phyloP scores from a whole-genome alignment of 257 asterid genomes.

The Ilex asprella region DNA sequence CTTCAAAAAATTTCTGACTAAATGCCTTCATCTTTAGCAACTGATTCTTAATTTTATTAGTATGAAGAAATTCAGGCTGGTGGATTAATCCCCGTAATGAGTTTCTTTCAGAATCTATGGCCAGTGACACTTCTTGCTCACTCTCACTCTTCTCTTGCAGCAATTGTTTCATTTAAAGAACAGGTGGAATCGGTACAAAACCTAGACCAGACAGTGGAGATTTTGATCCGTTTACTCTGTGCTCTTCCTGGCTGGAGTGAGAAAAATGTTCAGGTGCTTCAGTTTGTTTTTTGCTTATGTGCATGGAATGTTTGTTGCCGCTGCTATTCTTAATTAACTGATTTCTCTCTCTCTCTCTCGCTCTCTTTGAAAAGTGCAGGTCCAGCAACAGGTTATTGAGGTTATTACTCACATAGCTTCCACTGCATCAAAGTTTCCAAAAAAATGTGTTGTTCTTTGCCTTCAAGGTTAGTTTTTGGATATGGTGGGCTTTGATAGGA shows the following conservation, averaged over 20 bases:
- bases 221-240: slow-evolving; percentile 83
- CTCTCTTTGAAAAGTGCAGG: slow-evolving; percentile 40
- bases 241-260: slow-evolving; percentile 96
- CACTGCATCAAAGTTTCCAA: slow-evolving; percentile 78
- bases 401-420: slow-evolving; percentile 67
- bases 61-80: too few relatives aligned
- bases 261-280: slow-evolving; percentile 92
- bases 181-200: slow-evolving; percentile 65
- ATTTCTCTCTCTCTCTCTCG: slow-evolving; percentile 4
- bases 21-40: too few relatives aligned
- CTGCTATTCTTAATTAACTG: slow-evolving; percentile 9
- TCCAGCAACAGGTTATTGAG: slow-evolving; percentile 91
- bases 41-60: too few relatives aligned
- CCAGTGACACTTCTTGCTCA: neutral
- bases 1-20: too few relatives aligned
- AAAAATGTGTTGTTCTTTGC: slow-evolving; percentile 89
- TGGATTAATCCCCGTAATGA: too few relatives aligned
- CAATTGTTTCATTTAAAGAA: slow-evolving; percentile 83
- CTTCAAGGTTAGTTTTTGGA: slow-evolving; percentile 46
- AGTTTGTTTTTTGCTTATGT: slow-evolving; percentile 1
- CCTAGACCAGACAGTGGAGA: slow-evolving; percentile 68
- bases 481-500: neutral
- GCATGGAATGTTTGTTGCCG: slow-evolving; percentile 3
- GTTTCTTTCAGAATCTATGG: neutral
- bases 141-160: slow-evolving; percentile 37